Conservation (phyloP, 331 rosid genomes). For the Saraca asoca region DNA sequence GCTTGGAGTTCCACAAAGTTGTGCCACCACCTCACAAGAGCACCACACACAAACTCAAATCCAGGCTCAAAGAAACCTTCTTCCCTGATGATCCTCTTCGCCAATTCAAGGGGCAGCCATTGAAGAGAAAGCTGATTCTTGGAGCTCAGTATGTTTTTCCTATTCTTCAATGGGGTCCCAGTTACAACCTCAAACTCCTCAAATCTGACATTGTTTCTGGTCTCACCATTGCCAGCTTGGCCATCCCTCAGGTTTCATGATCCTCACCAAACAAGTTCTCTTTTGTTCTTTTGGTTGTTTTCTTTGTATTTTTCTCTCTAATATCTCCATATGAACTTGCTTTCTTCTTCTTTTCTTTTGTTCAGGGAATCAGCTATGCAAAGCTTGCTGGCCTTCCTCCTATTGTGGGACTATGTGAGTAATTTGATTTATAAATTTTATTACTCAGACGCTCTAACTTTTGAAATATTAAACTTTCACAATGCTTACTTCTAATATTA, state of each 20-base stretch:
- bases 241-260: conserved; percentile 85
- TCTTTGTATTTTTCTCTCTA: too few species aligned
- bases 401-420: conserved; percentile 94
- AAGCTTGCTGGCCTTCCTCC: conserved; percentile 92
- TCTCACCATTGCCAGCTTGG: conserved; percentile 95
- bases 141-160: conserved; percentile 83
- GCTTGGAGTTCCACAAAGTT: conserved; percentile 69
- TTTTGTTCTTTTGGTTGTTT: background rate
- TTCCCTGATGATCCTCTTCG: conserved; percentile 97
- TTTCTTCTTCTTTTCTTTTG: background rate
- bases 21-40: conserved; percentile 69
- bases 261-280: background rate
- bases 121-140: conserved; percentile 48
- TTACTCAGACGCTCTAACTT: too few species aligned
- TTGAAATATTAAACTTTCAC: background rate
- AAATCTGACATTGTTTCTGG: conserved; percentile 90
- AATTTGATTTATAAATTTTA: background rate
- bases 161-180: conserved; percentile 85
- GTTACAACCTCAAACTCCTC: conserved; percentile 63
- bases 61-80: conserved; percentile 73
- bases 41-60: conserved; percentile 50
- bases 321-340: too few species aligned
- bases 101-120: conserved; percentile 80
- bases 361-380: conserved; percentile 93
- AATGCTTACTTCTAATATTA: too few species aligned